Evolutionary conservation across 352 stramenopile genomes (phyloP).

Genomic region (Phytopythium montanum): DNA sequence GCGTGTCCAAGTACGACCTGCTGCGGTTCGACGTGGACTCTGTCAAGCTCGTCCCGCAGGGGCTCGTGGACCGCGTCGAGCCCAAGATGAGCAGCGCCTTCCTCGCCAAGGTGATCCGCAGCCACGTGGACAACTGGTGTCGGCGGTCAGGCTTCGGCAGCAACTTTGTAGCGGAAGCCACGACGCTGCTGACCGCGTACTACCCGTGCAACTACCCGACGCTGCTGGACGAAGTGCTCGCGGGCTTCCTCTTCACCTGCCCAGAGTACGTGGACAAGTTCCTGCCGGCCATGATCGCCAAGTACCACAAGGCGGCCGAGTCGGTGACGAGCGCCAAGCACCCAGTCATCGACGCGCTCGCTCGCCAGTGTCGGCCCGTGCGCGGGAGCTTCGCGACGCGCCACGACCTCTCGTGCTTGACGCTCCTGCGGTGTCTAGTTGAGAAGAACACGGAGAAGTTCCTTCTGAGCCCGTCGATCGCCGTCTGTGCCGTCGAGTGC

Average conservation of each 20-base stretch:
- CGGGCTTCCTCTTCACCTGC: slow-evolving; percentile 68
- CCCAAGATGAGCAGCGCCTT: slow-evolving; percentile 47
- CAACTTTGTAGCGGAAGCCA: slow-evolving; percentile 68
- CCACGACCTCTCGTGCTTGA: slow-evolving; percentile 63
- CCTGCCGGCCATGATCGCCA: slow-evolving; percentile 65
- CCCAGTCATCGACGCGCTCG: slow-evolving; percentile 63
- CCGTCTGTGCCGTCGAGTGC: slow-evolving; percentile 51
- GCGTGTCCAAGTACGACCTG: slow-evolving; percentile 39
- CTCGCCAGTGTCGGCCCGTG: slow-evolving; percentile 9
- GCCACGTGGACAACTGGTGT: slow-evolving; percentile 76
- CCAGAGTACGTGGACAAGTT: slow-evolving; percentile 71
- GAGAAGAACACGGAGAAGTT: slow-evolving; percentile 76
- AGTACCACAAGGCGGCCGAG: slow-evolving; percentile 60
- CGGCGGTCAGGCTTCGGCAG: slow-evolving; percentile 54
- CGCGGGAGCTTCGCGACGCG: slow-evolving; percentile 16
- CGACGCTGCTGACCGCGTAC: slow-evolving; percentile 68
- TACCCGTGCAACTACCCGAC: slow-evolving; percentile 82
- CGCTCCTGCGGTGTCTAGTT: slow-evolving; percentile 69
- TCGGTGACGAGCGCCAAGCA: slow-evolving; percentile 58
- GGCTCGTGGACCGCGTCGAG: slow-evolving; percentile 83
- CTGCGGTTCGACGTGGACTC: slow-evolving; percentile 68
- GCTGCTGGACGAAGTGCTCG: slow-evolving; percentile 78
- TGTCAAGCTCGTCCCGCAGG: slow-evolving; percentile 75
- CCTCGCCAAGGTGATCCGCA: slow-evolving; percentile 42
- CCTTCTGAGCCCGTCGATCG: slow-evolving; percentile 71